A percentile compares a stretch with the other conserved stretches of the same genome.
Evolutionary conservation across 2,329 filamentous ascomycete genomes (phyloP).

Genomic region (Claviceps humidiphila): DNA sequence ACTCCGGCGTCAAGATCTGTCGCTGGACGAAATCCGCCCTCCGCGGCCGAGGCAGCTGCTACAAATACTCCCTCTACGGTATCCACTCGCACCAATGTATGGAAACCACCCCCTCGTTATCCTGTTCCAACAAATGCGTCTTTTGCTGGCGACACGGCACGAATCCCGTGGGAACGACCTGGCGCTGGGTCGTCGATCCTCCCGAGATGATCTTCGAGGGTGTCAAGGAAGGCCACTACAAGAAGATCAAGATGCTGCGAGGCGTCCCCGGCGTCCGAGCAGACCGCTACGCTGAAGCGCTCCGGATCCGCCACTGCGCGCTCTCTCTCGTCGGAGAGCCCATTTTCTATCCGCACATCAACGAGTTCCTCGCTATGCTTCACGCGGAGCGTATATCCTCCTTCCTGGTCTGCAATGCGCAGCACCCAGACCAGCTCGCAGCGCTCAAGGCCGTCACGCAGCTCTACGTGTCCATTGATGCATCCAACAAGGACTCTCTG

Average conservation of each 20-base stretch:
- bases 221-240: constrained; percentile 83
- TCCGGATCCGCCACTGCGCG: constrained; percentile 87
- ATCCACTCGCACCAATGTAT: constrained; percentile 96
- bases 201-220: constrained; percentile 82
- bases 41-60: constrained; percentile 85
- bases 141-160: constrained; percentile 99
- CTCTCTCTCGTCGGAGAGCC: constrained; percentile 87
- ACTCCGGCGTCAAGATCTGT: constrained; percentile 95
- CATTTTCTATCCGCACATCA: constrained; percentile 98
- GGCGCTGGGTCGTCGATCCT: constrained; percentile 90
- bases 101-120: constrained; percentile 92
- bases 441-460: constrained; percentile 78
- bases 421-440: constrained; percentile 83
- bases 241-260: constrained; percentile 95
- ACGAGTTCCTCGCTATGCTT: constrained; percentile 74
- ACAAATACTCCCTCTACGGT: constrained; percentile 96
- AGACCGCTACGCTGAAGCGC: constrained; percentile 83
- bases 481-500: constrained; percentile 76
- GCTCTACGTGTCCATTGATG: constrained; percentile 92
- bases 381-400: constrained; percentile 80
- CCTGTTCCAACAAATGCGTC: constrained; percentile 95
- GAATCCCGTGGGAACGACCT: constrained; percentile 90
- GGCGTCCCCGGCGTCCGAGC: constrained; percentile 86
- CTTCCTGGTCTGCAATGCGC: constrained; percentile 93
- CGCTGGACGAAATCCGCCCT: constrained; percentile 97